Evolutionary conservation across 164 flowering plant species (phyloP).

Genomic region (Saururus chinensis): DNA sequence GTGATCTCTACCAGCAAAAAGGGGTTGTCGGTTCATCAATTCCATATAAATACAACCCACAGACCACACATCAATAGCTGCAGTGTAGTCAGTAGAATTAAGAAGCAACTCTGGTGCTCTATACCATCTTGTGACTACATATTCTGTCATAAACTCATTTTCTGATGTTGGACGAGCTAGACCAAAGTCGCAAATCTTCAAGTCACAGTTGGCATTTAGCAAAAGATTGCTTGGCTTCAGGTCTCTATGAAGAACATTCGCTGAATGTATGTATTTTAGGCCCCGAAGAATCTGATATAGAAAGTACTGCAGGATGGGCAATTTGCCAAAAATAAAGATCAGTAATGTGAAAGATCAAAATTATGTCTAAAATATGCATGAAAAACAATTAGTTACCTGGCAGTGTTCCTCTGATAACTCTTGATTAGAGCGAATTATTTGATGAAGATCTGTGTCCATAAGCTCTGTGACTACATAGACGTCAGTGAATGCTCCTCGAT

Average conservation of each 20-base stretch:
- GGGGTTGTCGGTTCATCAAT: slow-evolving; percentile 69
- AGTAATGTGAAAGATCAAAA: neutral
- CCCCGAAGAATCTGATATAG: slow-evolving; percentile 92
- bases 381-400: slow-evolving; percentile 39
- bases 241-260: slow-evolving; percentile 86
- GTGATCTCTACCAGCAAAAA: slow-evolving; percentile 88
- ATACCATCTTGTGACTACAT: slow-evolving; percentile 98
- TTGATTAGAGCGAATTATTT: slow-evolving; percentile 86
- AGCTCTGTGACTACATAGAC: slow-evolving; percentile 84
- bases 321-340: slow-evolving; percentile 1
- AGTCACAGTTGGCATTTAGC: slow-evolving; percentile 83
- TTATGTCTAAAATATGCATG: too few relatives aligned
- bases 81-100: slow-evolving; percentile 83
- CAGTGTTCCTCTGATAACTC: slow-evolving; percentile 83
- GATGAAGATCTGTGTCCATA: slow-evolving; percentile 97
- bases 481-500: slow-evolving; percentile 64
- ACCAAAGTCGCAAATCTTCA: slow-evolving; percentile 89
- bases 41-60: slow-evolving; percentile 97
- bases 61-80: slow-evolving; percentile 98
- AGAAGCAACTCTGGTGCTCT: slow-evolving; percentile 86
- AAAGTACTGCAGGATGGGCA: slow-evolving; percentile 60
- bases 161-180: slow-evolving; percentile 81
- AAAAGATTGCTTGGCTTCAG: slow-evolving; percentile 90
- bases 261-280: slow-evolving; percentile 86
- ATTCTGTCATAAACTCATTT: slow-evolving; percentile 84